Base-by-base conservation (phyloP, 2,329 filamentous ascomycete genomes). In the Xylariaceae sp. region DNA sequence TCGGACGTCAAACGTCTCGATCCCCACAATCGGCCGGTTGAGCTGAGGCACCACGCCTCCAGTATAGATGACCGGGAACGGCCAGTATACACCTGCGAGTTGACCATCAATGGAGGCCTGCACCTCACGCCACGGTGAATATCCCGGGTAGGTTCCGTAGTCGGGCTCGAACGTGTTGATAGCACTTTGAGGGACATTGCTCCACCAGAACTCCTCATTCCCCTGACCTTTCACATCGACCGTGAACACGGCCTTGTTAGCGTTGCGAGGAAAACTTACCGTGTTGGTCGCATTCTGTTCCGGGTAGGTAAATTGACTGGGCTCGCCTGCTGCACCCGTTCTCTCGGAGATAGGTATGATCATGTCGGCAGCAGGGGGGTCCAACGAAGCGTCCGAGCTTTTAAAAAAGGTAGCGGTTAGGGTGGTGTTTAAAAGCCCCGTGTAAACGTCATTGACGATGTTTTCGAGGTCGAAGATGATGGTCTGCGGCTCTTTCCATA, bases 131-230 rank as follows among this genome's bases (percentile, higher is more conserved):
- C 87, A 91, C 1, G 86, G 80, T 4, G 83, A 83, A 52, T 79
- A 79, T 0, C 85, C 87, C 18, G 79, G 78, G 0, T 89, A 68
- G 2, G 65, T 64, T 11, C 78, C 79, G 3, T 74, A 72, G 2
- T 70, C 72, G 6, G 64, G 61, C 4, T 72, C 67, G 56, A 90
- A 91, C 3, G 75, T 73, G 28, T 72, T 49, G 3, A 69, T 69
- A 48, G 82, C 75, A 9, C 76, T 77, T 33, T 82, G 73, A 2
- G 85, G 75, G 1, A 89, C 81, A 55, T 91, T 91, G 43, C 74
- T 78, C 81, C 85, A 93, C 87, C 88, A 94, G 55, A 91, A 91
- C 60, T 94, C 88, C 64, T 93, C 88, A 13, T 72, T 66, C 0
- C 74, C 74, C 60, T 93, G 88, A 1, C 86, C 88, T 50, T 82